Base-by-base conservation (phyloP, 345 rosid species). In the Conringia planisiliqua region DNA sequence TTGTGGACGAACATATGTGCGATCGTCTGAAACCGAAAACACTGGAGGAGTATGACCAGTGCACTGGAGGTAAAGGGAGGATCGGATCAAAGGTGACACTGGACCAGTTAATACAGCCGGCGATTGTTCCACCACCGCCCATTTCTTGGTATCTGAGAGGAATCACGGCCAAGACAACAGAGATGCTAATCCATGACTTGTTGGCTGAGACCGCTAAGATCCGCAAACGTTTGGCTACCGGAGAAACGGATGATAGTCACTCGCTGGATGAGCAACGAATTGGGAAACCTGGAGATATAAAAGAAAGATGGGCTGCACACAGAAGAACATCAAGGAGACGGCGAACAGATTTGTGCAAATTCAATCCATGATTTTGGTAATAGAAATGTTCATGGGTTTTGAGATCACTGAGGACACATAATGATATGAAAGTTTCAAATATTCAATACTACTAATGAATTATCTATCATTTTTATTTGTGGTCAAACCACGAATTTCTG, bases 101-200 rank as follows among this genome's bases (percentile, higher is more conserved):
- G 72, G 87, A 91, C 62, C 98, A 94, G 77, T 81, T 94, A 39
- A 85, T 94, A 79, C 96, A 94, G 65, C 98, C 98, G 1, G 82
- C 93, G 14, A 61, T 91, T 48, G 68, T 94, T 42, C 82, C 88
- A 33, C 95, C 98, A 0, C 98, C 98, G 0, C 98, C 96, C 11
- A 88, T 94, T 74, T 94, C 98, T 18, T 94, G 97, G 98, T 91
- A 91, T 75, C 84, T 94, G 4, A 85, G 96, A 76, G 98, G 97
- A 64, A 94, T 91, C 75, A 94, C 98, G 0, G 43, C 85, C 64
- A 90, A 70, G 78, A 91, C 98, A 22, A 83, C 96, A 7, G 96
- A 91, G 83, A 90, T 88, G 95, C 86, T 91, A 14, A 83, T 87
- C 68, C 62, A 82, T 22, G 97, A 94, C 75, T 83, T 91, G 61